Evolutionary conservation across 164 flowering plant species (phyloP).

Genomic region (Liquidambar formosana): DNA sequence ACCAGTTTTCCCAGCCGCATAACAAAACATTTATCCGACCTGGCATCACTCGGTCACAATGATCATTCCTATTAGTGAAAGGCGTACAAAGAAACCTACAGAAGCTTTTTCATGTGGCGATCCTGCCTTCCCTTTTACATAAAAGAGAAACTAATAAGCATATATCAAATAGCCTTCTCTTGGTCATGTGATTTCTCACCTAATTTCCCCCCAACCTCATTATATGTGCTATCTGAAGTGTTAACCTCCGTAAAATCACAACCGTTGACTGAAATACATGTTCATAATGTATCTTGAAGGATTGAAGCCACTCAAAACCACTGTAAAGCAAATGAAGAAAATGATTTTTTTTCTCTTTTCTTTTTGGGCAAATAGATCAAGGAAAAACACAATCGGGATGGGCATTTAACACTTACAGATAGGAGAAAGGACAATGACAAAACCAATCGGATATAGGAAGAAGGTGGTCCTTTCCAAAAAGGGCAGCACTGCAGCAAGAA

Average conservation of each 20-base stretch:
- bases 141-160: conserved; percentile 1
- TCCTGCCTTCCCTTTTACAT: background rate
- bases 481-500: conserved; percentile 69
- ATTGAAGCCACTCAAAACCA: conserved; percentile 85
- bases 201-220: background rate
- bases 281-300: conserved; percentile 94
- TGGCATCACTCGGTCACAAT: background rate
- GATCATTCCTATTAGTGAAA: background rate
- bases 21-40: conserved; percentile 3
- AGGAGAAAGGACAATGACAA: conserved; percentile 76
- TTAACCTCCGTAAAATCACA: conserved; percentile 22
- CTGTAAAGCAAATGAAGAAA: conserved; percentile 45
- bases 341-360: background rate
- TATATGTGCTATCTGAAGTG: conserved; percentile 5
- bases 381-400: background rate
- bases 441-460: conserved; percentile 94
- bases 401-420: conserved; percentile 56
- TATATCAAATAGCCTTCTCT: background rate
- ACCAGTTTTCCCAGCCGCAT: background rate
- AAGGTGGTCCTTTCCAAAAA: conserved; percentile 93
- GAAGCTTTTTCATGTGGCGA: background rate
- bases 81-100: background rate
- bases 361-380: background rate
- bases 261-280: conserved; percentile 71
- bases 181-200: background rate